Evolutionary conservation across 495 filamentous ascomycete genomes (phyloP).

Genomic region (Xylaria telfairii): DNA sequence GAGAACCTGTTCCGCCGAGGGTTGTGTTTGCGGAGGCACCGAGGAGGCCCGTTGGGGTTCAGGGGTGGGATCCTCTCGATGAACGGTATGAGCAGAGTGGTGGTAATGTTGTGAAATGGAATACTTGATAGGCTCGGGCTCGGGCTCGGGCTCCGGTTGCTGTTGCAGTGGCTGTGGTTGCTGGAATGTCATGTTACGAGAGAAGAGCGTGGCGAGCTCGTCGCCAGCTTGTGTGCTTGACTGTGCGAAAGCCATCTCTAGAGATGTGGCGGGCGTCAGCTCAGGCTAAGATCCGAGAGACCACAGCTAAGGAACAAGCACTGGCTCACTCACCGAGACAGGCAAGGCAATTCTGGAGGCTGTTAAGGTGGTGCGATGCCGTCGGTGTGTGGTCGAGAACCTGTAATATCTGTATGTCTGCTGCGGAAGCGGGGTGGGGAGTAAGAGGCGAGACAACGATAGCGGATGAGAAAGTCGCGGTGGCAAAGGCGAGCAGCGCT

Average conservation of each 20-base stretch:
- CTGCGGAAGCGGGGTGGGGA: slow-evolving; percentile 27
- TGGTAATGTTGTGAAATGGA: slow-evolving; percentile 78
- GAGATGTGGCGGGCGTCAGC: not conserved
- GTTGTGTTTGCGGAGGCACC: slow-evolving; percentile 53
- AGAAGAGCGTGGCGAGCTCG: slow-evolving; percentile 71
- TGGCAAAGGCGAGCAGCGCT: slow-evolving; percentile 39
- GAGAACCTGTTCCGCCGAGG: slow-evolving; percentile 53
- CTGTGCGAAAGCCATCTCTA: slow-evolving; percentile 43
- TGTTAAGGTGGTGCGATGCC: not conserved
- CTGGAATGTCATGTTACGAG: slow-evolving; percentile 66
- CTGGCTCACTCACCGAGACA: slow-evolving; percentile 32
- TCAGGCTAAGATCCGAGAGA: not conserved
- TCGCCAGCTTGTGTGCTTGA: slow-evolving; percentile 61
- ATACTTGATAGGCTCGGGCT: slow-evolving; percentile 58
- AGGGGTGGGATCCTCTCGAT: slow-evolving; percentile 35
- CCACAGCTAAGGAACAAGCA: not conserved
- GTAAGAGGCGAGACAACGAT: slow-evolving; percentile 28
- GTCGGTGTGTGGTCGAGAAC: slow-evolving; percentile 22
- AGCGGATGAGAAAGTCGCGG: slow-evolving; percentile 33
- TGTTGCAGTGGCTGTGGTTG: slow-evolving; percentile 45
- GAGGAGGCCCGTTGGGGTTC: slow-evolving; percentile 53
- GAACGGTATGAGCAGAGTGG: slow-evolving; percentile 66
- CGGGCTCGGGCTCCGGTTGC: slow-evolving; percentile 36
- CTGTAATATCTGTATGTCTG: slow-evolving; percentile 25
- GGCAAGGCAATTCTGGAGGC: not conserved